Evolutionary conservation across 2,329 filamentous ascomycete species (phyloP).

Genomic region (Helicocarpus griseus): DNA sequence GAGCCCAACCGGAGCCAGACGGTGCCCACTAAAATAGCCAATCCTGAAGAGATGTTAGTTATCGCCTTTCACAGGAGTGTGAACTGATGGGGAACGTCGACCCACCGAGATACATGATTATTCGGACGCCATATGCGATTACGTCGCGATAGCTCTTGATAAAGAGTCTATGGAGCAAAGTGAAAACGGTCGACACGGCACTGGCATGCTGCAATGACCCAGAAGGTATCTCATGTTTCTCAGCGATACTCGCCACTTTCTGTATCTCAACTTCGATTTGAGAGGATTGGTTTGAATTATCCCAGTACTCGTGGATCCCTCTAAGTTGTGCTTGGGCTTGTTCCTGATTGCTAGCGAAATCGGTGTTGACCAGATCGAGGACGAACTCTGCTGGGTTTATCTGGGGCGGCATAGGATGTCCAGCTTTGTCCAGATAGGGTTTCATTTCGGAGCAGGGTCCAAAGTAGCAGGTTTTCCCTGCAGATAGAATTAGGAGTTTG

Average conservation of each 20-base stretch:
- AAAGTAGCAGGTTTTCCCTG: conserved; percentile 62
- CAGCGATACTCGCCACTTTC: conserved; percentile 9
- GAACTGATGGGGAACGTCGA: conserved; percentile 2
- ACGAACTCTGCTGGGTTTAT: conserved; percentile 74
- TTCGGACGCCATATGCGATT: conserved; percentile 70
- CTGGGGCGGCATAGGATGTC: conserved; percentile 54
- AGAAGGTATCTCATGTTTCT: conserved; percentile 21
- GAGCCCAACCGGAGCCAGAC: conserved; percentile 67
- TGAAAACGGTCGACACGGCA: conserved; percentile 44
- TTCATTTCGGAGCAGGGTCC: conserved; percentile 51
- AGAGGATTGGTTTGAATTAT: conserved; percentile 34
- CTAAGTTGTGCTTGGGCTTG: conserved; percentile 42
- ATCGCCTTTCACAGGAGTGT: not conserved
- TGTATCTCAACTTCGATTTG: conserved; percentile 22
- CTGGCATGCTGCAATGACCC: conserved; percentile 29
- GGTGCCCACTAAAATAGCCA: conserved; percentile 81
- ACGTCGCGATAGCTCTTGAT: conserved; percentile 80
- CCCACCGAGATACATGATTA: conserved; percentile 66
- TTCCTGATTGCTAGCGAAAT: conserved; percentile 50
- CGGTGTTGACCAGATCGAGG: conserved; percentile 67
- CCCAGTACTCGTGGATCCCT: conserved; percentile 49
- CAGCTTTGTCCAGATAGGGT: conserved; percentile 55
- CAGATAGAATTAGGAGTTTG: conserved; percentile 63
- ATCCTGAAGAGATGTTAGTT: conserved; percentile 28
- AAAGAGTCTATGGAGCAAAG: conserved; percentile 66